Evolutionary conservation across 2,329 filamentous ascomycete genomes (phyloP).

Genomic region (Nannizziopsis arthrosporioides): DNA sequence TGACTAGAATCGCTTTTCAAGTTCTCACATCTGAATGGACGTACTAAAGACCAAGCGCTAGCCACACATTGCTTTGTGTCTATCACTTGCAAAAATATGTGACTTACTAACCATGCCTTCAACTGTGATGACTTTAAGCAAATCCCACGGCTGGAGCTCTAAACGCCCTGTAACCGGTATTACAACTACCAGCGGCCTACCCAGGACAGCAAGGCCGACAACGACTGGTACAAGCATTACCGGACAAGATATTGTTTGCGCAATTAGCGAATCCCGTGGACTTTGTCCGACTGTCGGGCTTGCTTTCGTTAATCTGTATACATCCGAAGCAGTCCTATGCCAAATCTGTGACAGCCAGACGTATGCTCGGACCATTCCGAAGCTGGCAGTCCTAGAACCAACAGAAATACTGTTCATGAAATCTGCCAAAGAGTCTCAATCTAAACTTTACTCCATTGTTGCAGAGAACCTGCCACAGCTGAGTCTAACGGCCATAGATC

Average conservation of each 20-base stretch:
- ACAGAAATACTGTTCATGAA: conserved; percentile 67
- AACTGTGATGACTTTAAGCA: not conserved
- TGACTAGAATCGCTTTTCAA: not conserved
- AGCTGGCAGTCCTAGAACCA: conserved; percentile 68
- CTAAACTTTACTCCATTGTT: conserved; percentile 62
- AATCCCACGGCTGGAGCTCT: not conserved
- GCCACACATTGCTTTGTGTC: too few species aligned
- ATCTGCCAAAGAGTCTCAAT: conserved; percentile 57
- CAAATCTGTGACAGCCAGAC: conserved; percentile 91
- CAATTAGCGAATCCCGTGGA: conserved; percentile 76
- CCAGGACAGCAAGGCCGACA: conserved; percentile 41
- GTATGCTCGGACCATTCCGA: conserved; percentile 78
- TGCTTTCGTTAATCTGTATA: conserved; percentile 76
- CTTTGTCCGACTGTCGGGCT: conserved; percentile 74
- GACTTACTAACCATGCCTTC: conserved; percentile 1
- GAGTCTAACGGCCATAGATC: conserved; percentile 54
- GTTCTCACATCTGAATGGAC: not conserved
- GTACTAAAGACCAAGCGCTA: not conserved
- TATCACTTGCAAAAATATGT: too few species aligned
- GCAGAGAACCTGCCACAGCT: conserved; percentile 58
- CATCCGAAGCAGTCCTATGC: conserved; percentile 71
- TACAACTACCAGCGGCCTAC: conserved; percentile 29
- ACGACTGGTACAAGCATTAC: conserved; percentile 48
- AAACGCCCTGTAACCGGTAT: conserved; percentile 17
- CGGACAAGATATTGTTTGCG: conserved; percentile 69